Evolutionary conservation across 164 flowering plant species (phyloP), one percentile per base, ranked within the genome.

Genomic region (Liquidambar formosana): DNA sequence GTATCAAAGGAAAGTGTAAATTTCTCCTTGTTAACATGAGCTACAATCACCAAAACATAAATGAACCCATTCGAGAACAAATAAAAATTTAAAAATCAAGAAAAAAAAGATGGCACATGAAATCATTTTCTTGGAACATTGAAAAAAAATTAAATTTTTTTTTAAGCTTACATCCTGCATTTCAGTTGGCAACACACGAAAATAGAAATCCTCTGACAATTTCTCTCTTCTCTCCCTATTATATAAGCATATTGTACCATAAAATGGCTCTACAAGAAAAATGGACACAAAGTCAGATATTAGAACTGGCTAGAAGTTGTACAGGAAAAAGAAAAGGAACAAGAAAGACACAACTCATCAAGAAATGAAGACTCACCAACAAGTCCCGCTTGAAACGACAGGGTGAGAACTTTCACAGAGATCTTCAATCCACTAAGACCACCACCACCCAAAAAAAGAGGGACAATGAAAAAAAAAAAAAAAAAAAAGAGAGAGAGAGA

Each of bases 161-260:
- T 62, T 26, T 18, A 19, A 70, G 65, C 91, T 86, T 89, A 95
- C 99, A 79, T 91, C 94, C 70, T 84, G 88, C 78, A 80, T 68
- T 74, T 91, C 99, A 52, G 88, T 66, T 23, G 97, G 94, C 62
- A 80, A 72, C 38, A 83, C 71, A 19, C 73, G 85, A 71, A 95
- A 95, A 74, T 82, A 75, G 83, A 91, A 95, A 80, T 95, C 97
- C 75, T 95, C 99, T 25, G 99, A 95, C 76, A 93, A 75, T 61
- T 91, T 93, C 75, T 95, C 99, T 73, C 93, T 83, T 76, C 93
- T 89, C 81, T 93, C 99, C 82, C 85, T 80, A 83, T 93, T 91
- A 71, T 93, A 93, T 65, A 93, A 81, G 84, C 94, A 91, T 72
- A 95, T 87, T 53, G 97, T 93, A 48, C 99, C 99, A 85, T 83